Evolutionary conservation across 176 grass and related monocot species (phyloP).

Genomic region (Alopecurus myosuroides): DNA sequence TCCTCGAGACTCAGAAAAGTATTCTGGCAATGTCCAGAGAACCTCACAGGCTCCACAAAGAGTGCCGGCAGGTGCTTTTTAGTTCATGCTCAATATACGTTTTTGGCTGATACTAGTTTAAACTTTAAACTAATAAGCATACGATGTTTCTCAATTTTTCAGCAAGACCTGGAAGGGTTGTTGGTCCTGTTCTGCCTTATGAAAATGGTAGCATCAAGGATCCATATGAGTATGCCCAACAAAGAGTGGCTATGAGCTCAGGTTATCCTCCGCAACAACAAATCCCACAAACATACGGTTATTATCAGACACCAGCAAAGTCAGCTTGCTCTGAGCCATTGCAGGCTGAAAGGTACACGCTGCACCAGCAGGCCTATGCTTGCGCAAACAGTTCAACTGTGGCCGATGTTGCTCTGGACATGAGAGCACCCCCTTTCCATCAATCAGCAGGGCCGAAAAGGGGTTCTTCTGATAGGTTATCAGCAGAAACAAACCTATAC

Average conservation of each 20-base stretch:
- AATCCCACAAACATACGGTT: constrained; percentile 60
- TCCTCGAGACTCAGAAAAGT: constrained; percentile 28
- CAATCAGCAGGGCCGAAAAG: constrained; percentile 37
- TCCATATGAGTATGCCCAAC: constrained; percentile 44
- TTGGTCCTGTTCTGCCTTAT: constrained; percentile 63
- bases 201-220: constrained; percentile 64
- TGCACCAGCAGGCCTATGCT: constrained; percentile 47
- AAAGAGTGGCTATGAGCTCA: constrained; percentile 59
- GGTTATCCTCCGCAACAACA: constrained; percentile 59
- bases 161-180: constrained; percentile 87
- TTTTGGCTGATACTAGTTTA: neutral
- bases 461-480: constrained; percentile 41
- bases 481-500: constrained; percentile 51
- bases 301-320: constrained; percentile 59
- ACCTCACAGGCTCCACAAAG: constrained; percentile 64
- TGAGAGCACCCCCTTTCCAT: constrained; percentile 88
- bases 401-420: constrained; percentile 80
- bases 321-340: constrained; percentile 38
- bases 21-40: constrained; percentile 25
- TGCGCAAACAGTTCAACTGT: constrained; percentile 46
- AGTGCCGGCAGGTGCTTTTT: constrained; percentile 54
- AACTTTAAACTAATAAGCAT: constrained; percentile 28
- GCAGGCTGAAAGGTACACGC: constrained; percentile 50
- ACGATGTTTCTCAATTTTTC: constrained; percentile 24
- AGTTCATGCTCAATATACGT: neutral